Percentiles rank a stretch among this genome's conserved stretches.
Evolutionary conservation across 306 rosid species (phyloP).

Genomic region (Lathyrus aphaca): DNA sequence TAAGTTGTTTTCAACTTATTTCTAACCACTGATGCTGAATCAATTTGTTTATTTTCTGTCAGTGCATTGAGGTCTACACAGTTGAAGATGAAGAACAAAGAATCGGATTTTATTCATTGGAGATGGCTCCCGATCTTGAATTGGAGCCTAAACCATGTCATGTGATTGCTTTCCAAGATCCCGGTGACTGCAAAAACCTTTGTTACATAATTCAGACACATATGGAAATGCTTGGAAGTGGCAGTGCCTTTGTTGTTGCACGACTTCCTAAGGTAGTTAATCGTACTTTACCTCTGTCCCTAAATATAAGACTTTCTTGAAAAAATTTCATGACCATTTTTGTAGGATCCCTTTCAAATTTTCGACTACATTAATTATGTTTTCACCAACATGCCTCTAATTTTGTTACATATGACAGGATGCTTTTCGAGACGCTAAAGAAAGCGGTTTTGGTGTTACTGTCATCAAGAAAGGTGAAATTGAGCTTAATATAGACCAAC

Average conservation of each 20-base stretch:
- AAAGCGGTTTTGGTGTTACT: constrained; percentile 75
- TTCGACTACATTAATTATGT: too few relatives aligned
- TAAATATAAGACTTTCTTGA: not conserved
- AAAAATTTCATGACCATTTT: not conserved
- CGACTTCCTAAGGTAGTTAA: constrained; percentile 81
- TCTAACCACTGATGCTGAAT: constrained; percentile 19
- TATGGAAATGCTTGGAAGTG: constrained; percentile 82
- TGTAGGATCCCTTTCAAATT: not conserved
- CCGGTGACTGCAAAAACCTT: constrained; percentile 81
- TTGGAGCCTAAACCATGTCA: constrained; percentile 91
- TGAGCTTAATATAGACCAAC: constrained; percentile 81
- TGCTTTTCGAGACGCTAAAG: constrained; percentile 85
- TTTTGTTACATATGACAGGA: constrained; percentile 51
- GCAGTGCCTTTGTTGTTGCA: constrained; percentile 80
- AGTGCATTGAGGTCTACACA: constrained; percentile 94
- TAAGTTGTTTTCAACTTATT: too few relatives aligned
- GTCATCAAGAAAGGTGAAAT: constrained; percentile 91
- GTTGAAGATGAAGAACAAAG: constrained; percentile 66
- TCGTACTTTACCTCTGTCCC: not conserved
- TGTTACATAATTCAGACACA: constrained; percentile 91
- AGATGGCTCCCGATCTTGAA: constrained; percentile 96
- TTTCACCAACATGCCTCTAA: not conserved
- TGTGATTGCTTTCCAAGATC: constrained; percentile 85
- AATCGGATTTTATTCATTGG: constrained; percentile 87
- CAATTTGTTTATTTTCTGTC: constrained; percentile 41